Percentiles rank a stretch among this genome's conserved stretches.
phyloP scores from a whole-genome alignment of 306 rosid genomes.

The Vachellia collinsii region DNA sequence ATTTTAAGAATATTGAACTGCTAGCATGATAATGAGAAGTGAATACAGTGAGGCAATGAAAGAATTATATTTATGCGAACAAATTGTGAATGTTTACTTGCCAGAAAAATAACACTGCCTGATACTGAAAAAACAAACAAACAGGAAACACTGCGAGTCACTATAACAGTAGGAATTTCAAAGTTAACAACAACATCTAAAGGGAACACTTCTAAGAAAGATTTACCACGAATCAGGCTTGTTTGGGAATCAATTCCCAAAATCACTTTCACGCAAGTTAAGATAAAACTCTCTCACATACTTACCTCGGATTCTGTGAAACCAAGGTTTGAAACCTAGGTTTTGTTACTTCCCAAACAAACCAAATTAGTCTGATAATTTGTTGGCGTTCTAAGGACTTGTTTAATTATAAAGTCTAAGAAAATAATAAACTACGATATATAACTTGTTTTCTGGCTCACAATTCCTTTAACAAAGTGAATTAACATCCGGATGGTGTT shows the following conservation, averaged over 20 bases:
- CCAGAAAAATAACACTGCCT: conserved; percentile 7
- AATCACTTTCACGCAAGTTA: no score
- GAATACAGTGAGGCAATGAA: conserved; percentile 1
- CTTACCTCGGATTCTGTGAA: no score
- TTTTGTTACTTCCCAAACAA: no score
- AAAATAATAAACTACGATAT: neutral
- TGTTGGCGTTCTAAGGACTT: conserved; percentile 9
- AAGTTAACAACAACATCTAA: neutral
- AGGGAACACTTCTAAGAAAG: conserved; percentile 5
- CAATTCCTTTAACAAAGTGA: neutral
- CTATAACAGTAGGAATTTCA: conserved; percentile 8
- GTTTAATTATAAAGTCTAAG: neutral
- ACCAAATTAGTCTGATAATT: neutral
- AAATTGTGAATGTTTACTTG: conserved; percentile 22
- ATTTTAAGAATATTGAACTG: conserved; percentile 22
- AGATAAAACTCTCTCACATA: no score
- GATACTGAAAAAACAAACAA: neutral
- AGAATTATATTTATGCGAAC: neutral
- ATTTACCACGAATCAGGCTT: no score
- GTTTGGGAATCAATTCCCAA: no score
- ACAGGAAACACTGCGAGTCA: conserved; percentile 10
- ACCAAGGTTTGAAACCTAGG: no score
- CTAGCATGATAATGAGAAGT: neutral
- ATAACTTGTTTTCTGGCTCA: neutral
- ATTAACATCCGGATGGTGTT: neutral